Percentiles rank a stretch among this genome's conserved stretches.
Evolutionary conservation across 106 monocot species (phyloP).

Genomic region (Dioscorea alata): DNA sequence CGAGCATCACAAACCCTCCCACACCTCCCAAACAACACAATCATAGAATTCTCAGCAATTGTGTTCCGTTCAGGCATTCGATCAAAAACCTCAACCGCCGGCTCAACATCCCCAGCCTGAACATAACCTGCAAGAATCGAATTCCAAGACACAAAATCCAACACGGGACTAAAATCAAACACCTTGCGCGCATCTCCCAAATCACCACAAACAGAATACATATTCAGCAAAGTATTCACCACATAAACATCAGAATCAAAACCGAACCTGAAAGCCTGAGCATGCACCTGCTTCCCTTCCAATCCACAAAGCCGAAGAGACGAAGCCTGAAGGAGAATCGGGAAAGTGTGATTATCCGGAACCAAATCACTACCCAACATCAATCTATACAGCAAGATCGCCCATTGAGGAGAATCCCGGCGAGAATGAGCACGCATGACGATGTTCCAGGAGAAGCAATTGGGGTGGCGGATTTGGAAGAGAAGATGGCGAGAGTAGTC

Average conservation of each 20-base stretch:
- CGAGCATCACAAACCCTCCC: constrained; percentile 36
- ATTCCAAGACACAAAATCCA: constrained; percentile 83
- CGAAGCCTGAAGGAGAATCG: constrained; percentile 66
- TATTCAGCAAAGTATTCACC: constrained; percentile 64
- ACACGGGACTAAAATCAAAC: constrained; percentile 55
- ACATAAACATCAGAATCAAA: constrained; percentile 58
- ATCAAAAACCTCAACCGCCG: constrained; percentile 35
- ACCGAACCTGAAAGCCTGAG: constrained; percentile 46
- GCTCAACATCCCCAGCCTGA: constrained; percentile 39
- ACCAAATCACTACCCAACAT: constrained; percentile 19
- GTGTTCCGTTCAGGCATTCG: constrained; percentile 57
- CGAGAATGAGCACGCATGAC: constrained; percentile 43
- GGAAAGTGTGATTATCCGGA: constrained; percentile 63
- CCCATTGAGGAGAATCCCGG: constrained; percentile 20
- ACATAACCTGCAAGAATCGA: constrained; percentile 70
- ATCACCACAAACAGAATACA: constrained; percentile 61
- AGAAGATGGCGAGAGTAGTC: constrained; percentile 31
- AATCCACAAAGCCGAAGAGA: constrained; percentile 15
- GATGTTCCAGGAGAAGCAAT: constrained; percentile 66
- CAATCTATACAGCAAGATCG: constrained; percentile 42
- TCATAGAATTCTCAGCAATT: constrained; percentile 75
- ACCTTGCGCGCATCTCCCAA: constrained; percentile 41
- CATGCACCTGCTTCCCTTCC: constrained; percentile 70
- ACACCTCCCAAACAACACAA: constrained; percentile 46
- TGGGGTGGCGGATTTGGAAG: constrained; percentile 34